Evolutionary conservation across 805 yeast genomes (phyloP), one percentile per base, ranked within the genome.

Genomic region (Kregervanrija pseudodelftensis): DNA sequence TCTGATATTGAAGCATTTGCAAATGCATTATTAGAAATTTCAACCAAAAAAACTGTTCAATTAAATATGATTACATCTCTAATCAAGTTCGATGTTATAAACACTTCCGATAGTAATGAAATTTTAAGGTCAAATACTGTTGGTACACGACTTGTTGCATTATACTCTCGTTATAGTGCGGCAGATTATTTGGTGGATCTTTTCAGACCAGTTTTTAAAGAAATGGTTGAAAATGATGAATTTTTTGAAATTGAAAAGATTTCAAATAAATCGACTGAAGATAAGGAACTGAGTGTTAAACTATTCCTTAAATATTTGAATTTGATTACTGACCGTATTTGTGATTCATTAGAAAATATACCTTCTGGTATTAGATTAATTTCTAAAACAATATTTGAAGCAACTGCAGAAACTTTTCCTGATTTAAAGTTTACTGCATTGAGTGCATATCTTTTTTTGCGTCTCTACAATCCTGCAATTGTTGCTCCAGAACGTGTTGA

Each of bases 381-480:
- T 34, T 82, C 96, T 51, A 69, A 79, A 50, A 74, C 82, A 38
- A 80, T 88, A 48, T 71, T 73, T 63, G 59, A 66, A 35, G 68
- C 81, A 44, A 79, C 86, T 43, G 65, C 72, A 30, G 63, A 65
- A n/a, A 78, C 77, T 51, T 83, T 83, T 53, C 85, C 85, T 0
- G 80, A 76, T 35, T 83, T 82, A 35, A 74, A 82, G 38, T 69
- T 75, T 34, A 70, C 80, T 35, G 88, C 95, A 1, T 83, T 88
- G 28, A 95, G 96, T 0, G 89, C 95, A 0, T 91, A 85, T 59
- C 69, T 91, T 44, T 90, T 91, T 56, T 68, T 91, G 52, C 67
- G 95, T 45, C 79, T 83, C 49, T 73, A 84, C 48, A 85, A 95
- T 59, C 97, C 98, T 11, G 95, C 95, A 0, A 80, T 90, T 53